Base-by-base conservation (phyloP, 257 asterid species). In the Nyctanthes arbortristis region DNA sequence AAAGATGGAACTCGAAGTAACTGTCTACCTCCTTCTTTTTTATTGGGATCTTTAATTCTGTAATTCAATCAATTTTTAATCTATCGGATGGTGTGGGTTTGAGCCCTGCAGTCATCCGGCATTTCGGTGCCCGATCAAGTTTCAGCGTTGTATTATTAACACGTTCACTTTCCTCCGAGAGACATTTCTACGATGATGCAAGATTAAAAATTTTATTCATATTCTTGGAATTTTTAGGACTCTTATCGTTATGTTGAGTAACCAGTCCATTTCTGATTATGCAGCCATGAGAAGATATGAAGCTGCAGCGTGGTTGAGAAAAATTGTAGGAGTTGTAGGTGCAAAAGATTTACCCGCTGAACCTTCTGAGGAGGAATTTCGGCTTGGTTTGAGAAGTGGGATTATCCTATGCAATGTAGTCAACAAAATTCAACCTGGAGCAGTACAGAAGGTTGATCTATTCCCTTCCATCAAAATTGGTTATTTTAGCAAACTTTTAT, bases 341-440 rank as follows among this genome's bases (percentile, higher is more conserved):
- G 93, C 97, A 22, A 94, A 83, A 79, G 93, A 88, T 82, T 85
- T 94, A 70, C 99, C 99, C 0, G 86, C 96, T 0, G 99, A 94
- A 79, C 99, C 98, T 70, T 89, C 99, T 9, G 99, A 94, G 80
- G 99, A 91, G 68, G 98, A 92, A 70, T 89, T 94, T 73, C 83
- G 98, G 76, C 78, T 91, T 65, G 98, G 93, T 22, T 82, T 94
- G 55, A 87, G 98, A 71, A 94, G 97, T 75, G 99, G 99, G 57
- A 91, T 94, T 36, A 82, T 94, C 67, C 98, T 94, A 20, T 94
- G 99, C 82, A 89, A 80, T 79, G 96, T 70, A 20, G 88, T 94
- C 24, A 94, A 94, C 68, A 91, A 87, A 79, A 79, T 94, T 80
- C 96, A 89, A 68, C 88, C 90, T 16, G 99, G 99, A 61, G 92